Base-by-base conservation (phyloP, 2,329 filamentous ascomycete species). In the Incumbomyces delicatus region DNA sequence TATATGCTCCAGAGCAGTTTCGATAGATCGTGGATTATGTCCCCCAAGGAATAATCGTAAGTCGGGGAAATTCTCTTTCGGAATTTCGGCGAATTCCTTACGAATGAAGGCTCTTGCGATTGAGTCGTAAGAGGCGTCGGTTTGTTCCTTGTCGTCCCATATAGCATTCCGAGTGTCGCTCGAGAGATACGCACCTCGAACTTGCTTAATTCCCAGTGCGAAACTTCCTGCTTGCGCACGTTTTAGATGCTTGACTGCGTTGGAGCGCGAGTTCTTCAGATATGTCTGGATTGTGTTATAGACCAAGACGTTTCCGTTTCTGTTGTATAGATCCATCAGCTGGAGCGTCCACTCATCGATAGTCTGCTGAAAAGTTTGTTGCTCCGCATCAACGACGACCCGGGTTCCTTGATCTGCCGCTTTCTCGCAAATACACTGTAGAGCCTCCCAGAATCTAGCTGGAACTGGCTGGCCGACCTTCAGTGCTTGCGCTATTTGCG, bases 231-330 rank as follows among this genome's bases (percentile, higher is more conserved):
- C 61, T 8, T 69, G 66, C 0, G 84, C 83, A 2, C 66, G 59
- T 3, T 70, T 66, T 2, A 88, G 74, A 60, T 88, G 82, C 1
- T 60, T 58, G 13, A 73, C 70, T 1, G 88, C 63, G 1, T 76
- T 72, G 2, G 61, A 57, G 0, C 82, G 76, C 0, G 75, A 74
- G 10, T 71, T 70, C 64, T 85, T 85, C 42, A 86, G 74, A 63
- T 88, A 88, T 1, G 81, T 81, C 63, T 88, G 85, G 63, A 87
- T 87, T 0, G 84, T 87, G 52, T 81, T 81, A 66, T 89, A 94
- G 47, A 95, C 74, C 44, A 89, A 76, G 2, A 85, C 81, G 45
- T 74, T 71, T 30, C 75, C 75, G 0, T 65, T 68, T 51, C 69
- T 75, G 68, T 94, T 94, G 70, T 85, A 89, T 78, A 76, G 70